Evolutionary conservation across 1,284 basidiomycete species (phyloP), one percentile per base, ranked within the genome.

Genomic region (Athelia psychrophila): DNA sequence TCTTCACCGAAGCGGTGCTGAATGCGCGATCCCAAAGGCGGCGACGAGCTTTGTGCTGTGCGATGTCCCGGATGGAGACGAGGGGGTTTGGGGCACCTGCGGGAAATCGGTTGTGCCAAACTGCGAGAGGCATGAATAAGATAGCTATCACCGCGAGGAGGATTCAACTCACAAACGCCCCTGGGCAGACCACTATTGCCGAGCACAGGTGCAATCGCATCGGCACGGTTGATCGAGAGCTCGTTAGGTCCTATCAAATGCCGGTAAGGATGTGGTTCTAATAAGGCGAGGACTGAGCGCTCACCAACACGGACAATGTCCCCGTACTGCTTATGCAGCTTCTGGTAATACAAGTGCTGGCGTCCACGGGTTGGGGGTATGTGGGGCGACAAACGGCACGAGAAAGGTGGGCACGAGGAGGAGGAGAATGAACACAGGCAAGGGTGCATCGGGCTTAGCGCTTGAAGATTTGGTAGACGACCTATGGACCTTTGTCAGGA

Each of bases 1-100:
- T 70, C 53, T 61, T 70, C n/a, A 78, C 53, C 9, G 73, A 61
- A 18, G 64, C 58, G 3, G 64, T 61, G 47, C 63, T 69, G 55
- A 77, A 73, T 5, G 68, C 76, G 35, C 66, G 64, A 51, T 67
- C 71, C 77, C 77, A 78, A 8, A 67, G 66, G 50, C 65, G 67
- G 20, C 76, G 71, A 32, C 69, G 59, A 12, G 64, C 63, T 2
- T 67, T 62, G 54, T 78, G 76, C 24, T 67, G 64, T 60, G 10
- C 65, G 63, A 8, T 64, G 58, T 18, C 58, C 58, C n/a, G 33
- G 12, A n/a, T 35, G 12, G 12, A 10, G n/a, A 35, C n/a, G 33
- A 35, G 10, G 12, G 33, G n/a, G 12, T 10, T 12, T 10, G 33
- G 33, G 12, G 10, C 12, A 12, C 33, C 33, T 10, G 10, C 33